A percentile compares a stretch with the other conserved stretches of the same genome.
phyloP scores from a whole-genome alignment of 306 rosid species.

The Malus sieversii region DNA sequence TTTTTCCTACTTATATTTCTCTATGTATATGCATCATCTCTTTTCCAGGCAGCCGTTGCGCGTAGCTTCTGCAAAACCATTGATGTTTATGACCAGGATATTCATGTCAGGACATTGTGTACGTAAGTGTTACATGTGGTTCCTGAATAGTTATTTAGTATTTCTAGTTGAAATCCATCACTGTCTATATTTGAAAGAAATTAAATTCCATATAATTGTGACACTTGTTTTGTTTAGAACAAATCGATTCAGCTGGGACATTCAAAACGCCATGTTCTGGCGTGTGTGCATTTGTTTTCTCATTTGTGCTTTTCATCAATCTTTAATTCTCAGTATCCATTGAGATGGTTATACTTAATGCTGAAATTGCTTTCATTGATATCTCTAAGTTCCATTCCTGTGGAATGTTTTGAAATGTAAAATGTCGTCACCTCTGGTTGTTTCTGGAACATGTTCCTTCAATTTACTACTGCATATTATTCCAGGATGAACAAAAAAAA shows the following conservation, averaged over 20 bases:
- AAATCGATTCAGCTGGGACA: not conserved
- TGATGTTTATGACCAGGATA: constrained; percentile 89
- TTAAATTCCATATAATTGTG: not conserved
- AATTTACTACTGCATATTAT: not conserved
- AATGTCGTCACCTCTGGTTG: not conserved
- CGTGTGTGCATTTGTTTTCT: not conserved
- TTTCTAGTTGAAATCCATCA: not conserved
- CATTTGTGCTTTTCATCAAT: not conserved
- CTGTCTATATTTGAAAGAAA: not conserved
- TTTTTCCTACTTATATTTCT: constrained; percentile 6
- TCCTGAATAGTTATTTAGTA: not conserved
- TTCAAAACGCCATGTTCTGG: not conserved
- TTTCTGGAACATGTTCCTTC: not conserved
- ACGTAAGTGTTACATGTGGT: constrained; percentile 46
- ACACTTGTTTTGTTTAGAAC: not conserved
- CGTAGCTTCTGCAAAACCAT: constrained; percentile 64
- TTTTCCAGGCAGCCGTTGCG: constrained; percentile 76
- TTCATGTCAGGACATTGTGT: constrained; percentile 61
- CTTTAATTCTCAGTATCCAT: not conserved
- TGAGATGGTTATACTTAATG: not conserved
- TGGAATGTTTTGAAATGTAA: not conserved
- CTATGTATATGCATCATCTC: constrained; percentile 14
- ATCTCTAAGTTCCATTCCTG: not conserved
- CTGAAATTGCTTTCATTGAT: not conserved
- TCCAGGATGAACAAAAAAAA: not conserved